A percentile compares a stretch with the other conserved stretches of the same genome.
These are phyloP conservation scores for Ophiorrhiza pumila DNA, from an alignment of 257 asterid species.

Conservation along the genomic window DNA sequence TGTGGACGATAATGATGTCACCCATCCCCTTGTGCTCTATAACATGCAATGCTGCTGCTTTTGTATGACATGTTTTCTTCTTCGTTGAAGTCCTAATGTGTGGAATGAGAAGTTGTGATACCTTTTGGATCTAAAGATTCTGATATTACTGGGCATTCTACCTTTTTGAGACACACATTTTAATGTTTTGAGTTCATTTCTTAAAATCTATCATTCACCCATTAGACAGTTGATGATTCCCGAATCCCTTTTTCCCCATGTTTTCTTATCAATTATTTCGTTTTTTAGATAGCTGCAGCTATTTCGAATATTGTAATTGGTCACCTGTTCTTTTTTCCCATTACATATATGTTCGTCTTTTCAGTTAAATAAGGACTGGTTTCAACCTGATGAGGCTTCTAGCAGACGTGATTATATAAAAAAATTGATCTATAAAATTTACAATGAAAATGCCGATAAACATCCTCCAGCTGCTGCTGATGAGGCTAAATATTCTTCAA, in stretches of 20 bases:
- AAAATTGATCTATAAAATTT: constrained; percentile 48
- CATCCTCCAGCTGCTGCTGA: constrained; percentile 25
- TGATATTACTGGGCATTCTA: not conserved
- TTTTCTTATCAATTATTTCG: not conserved
- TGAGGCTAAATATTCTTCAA: constrained; percentile 23
- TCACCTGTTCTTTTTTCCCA: not conserved
- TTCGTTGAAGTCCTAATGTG: too few relatives aligned
- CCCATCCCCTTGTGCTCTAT: not conserved
- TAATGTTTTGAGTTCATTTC: not conserved
- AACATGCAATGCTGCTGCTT: not conserved
- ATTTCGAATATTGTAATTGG: not conserved
- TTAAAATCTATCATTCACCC: not conserved
- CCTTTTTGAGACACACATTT: too few relatives aligned
- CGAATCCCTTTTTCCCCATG: not conserved
- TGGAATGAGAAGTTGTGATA: not conserved
- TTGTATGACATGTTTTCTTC: not conserved
- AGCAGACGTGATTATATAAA: constrained; percentile 60
- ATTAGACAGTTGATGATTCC: not conserved
- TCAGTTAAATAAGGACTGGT: constrained; percentile 77
- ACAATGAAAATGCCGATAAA: constrained; percentile 33
- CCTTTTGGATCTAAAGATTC: not conserved
- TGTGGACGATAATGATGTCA: not conserved
- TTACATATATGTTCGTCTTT: constrained; percentile 17
- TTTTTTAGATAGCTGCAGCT: not conserved
- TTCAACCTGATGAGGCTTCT: constrained; percentile 76